Evolutionary conservation across 306 rosid species (phyloP), one percentile per base, ranked within the genome.

Genomic region (Acmispon strigosus): DNA sequence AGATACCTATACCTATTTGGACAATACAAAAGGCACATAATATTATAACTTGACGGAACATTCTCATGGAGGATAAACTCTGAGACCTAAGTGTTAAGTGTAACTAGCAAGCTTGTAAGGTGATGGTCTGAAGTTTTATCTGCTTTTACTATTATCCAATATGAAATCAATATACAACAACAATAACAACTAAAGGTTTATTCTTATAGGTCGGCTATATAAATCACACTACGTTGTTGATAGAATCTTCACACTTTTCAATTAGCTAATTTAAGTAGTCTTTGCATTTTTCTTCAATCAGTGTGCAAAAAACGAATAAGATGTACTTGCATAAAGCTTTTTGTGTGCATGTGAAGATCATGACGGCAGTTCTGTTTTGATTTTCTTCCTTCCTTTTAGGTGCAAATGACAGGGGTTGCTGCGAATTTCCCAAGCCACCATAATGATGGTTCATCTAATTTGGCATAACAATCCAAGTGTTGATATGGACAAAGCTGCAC

Each of bases 401-500:
- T 83, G 77, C 79, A 61, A 75, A 36, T 79, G 81, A 83, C 60
- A 71, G 70, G 11, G 72, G 76, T 66, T 83, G 82, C 79, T 72
- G 63, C 16, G 62, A 79, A 55, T 66, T 67, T 60, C 49, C 41
- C 19, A 79, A 70, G 73, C 52, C 72, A 60, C 69, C 73, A 85
- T 62, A 61, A 60, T 72, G 92, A 82, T 66, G 76, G 86, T 71
- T 77, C 86, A 85, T 85, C 88, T 75, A 76, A 78, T 60, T 67
- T 51, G 75, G 73, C 86, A 82, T 65, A 48, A 74, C 63, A 89
- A 83, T 80, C 81, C 78, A 85, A 74, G 79, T 8, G 47, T 42
- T 82, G 90, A 87, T 84, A 84, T 61, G 81, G 91, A 89, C 96
- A 77, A 81, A 84, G 76, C 84, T 63, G 69, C 89, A 74, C 72